These are phyloP conservation scores for Fusarium sp. DNA, from an alignment of 2,329 filamentous ascomycete species.

Conservation along the genomic window DNA sequence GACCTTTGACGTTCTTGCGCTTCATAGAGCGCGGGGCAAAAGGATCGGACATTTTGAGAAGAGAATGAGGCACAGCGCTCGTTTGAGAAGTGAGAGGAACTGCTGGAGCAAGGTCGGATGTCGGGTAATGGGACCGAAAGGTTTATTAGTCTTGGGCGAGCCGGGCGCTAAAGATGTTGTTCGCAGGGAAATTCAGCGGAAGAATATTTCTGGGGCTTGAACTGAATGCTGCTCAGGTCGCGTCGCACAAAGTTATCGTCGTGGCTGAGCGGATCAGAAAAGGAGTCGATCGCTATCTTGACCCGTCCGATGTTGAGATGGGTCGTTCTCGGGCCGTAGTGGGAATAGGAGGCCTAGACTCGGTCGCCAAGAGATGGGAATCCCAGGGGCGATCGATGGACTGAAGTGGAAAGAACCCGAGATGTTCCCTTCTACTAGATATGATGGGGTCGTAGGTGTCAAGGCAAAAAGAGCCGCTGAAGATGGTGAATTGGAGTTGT, in stretches of 20 bases:
- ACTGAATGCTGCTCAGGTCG: constrained; percentile 3
- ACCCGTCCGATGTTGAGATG: constrained; percentile 16
- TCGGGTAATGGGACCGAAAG: constrained; percentile 16
- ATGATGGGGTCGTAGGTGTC: constrained; percentile 18
- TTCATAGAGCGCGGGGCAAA: constrained; percentile 87
- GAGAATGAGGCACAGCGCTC: constrained; percentile 8
- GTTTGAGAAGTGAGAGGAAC: constrained; percentile 1
- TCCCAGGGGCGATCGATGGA: constrained; percentile 13
- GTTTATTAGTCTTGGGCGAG: constrained; percentile 33
- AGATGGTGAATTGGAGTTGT: constrained; percentile 29
- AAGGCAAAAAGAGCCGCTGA: constrained; percentile 36
- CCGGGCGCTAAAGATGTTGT: constrained; percentile 28
- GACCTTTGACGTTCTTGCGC: constrained; percentile 98
- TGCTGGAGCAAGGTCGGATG: constrained; percentile 6
- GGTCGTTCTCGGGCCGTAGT: constrained; percentile 18
- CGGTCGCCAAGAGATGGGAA: constrained; percentile 8
- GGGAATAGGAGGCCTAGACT: neutral
- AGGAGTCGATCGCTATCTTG: constrained; percentile 24
- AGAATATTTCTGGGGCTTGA: constrained; percentile 8
- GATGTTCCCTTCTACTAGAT: constrained; percentile 4
- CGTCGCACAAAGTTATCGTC: constrained; percentile 13
- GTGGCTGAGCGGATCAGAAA: constrained; percentile 12
- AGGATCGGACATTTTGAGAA: constrained; percentile 66
- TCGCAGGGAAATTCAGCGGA: constrained; percentile 24
- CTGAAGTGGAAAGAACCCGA: constrained; percentile 4